Evolutionary conservation across 768 basidiomycete genomes (phyloP), one percentile per base, ranked within the genome.

Genomic region (Pleurotus djamor): DNA sequence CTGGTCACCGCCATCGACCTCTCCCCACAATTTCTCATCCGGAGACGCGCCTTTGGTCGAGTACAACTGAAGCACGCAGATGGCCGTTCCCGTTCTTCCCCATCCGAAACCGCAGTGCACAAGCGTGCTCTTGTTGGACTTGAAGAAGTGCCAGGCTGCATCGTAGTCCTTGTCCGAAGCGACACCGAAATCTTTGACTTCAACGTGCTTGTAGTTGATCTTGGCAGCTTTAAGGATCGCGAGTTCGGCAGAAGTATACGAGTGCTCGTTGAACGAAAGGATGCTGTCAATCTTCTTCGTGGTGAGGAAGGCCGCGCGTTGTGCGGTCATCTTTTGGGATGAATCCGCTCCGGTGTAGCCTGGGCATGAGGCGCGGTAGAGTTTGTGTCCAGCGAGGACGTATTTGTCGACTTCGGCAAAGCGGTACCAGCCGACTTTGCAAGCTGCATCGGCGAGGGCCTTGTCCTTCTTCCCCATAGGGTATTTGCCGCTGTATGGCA

Each of bases 161-260:
- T n/a, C 38, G 6, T 34, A 13, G 17, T 56, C 37, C 37, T n/a
- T 21, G 6, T 43, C 38, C 4, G 54, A 13, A 10, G 38, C 36
- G 12, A 34, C 34, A 4, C 35, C 1, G 51, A 68, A 66, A 59
- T 68, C 68, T 8, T 38, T 50, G 7, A 69, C 64, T 32, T 58
- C 56, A 57, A 69, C 51, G 52, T 65, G 66, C 51, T 54, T 16
- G 55, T 64, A 67, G 2, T 34, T 37, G 48, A 69, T 69, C 4
- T 34, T 48, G 2, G 59, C 61, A 1, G 35, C 32, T 1, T 43
- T 45, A 45, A 69, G 34, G 12, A 51, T 58, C 17, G 47, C 33
- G 36, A 58, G 56, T 41, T 63, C 64, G 38, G 1, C 52, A 6
- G 45, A 28, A 0, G 10, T 57, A 52, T 68, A 68, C 10, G 59